Evolutionary conservation across 2,329 filamentous ascomycete species (phyloP).

Genomic region (Metarhizium sp.): DNA sequence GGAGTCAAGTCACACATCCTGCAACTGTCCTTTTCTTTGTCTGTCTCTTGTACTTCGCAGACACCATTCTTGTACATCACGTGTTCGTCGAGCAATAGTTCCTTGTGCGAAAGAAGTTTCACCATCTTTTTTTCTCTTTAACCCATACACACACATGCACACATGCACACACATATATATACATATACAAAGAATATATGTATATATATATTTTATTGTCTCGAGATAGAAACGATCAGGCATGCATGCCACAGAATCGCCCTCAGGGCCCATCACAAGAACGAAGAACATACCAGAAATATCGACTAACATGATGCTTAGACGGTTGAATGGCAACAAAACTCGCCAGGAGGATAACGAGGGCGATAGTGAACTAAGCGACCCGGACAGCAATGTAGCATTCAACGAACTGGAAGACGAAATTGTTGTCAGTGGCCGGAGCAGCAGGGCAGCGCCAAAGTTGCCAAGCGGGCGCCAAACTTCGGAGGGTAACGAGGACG

Average conservation of each 20-base stretch:
- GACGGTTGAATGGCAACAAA: conserved; percentile 19
- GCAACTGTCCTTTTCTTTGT: background rate
- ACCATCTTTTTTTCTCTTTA: background rate
- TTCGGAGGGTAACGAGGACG: conserved; percentile 30
- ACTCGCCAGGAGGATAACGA: conserved; percentile 28
- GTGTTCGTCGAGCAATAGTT: background rate
- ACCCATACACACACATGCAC: no score
- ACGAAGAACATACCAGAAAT: background rate
- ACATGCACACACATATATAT: no score
- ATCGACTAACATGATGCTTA: conserved; percentile 16
- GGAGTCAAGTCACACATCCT: background rate
- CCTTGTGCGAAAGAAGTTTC: background rate
- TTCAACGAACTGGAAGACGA: conserved; percentile 38
- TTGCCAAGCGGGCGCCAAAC: conserved; percentile 9
- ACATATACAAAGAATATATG: no score
- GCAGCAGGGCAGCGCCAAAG: conserved; percentile 26
- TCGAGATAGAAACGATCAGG: background rate
- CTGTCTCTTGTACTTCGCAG: background rate
- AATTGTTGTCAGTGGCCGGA: conserved; percentile 39
- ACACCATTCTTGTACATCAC: background rate
- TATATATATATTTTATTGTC: background rate
- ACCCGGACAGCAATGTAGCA: conserved; percentile 24
- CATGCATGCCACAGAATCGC: background rate
- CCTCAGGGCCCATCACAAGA: background rate
- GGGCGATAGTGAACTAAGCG: conserved; percentile 34